Base-by-base conservation (phyloP, 169 alveolate genomes). In the Babesia caballi region DNA sequence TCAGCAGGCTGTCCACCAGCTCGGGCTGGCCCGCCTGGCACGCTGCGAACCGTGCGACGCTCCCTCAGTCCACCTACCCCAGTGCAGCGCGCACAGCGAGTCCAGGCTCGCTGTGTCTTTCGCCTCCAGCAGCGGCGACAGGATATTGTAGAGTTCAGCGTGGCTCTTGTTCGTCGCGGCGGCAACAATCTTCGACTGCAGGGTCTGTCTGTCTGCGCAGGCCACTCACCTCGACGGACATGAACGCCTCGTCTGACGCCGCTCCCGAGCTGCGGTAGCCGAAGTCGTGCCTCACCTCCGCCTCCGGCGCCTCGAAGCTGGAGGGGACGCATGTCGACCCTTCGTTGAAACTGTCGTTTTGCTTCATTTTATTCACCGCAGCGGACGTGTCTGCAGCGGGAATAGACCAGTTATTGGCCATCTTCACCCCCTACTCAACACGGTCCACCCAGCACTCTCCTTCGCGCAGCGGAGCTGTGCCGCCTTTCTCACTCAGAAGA, bases 11-110 rank as follows among this genome's bases (percentile, higher is more conserved):
- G 41, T 88, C 78, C 14, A 88, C 91, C 25, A 88, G 67, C 33
- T 83, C 91, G 6, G 66, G 72, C 21, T 71, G 66, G 4, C 94
- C 92, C 63, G 85, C 84, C 74, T 85, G 90, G 58, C 94, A 90
- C 25, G 94, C 82, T 71, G 82, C 19, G 23, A 7, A 2, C 11
- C 15, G 6, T 63, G 60, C 4, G 27, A 12, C 4, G 50, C 53
- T 0, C 17, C 5, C 0, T 8, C 0, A 15, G 17, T 23, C 9
- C 17, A 4, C 78, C 28, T 63, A 65, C 82, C 59, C 88, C 88
- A 81, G 51, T 81, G 88, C 40, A 81, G 68, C 23, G 84, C 88
- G 46, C 74, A 56, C 25, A 81, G 50, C 4, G 60, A 12, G 54
- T 81, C 88, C 74, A 69, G 40, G 9, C 30, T 66, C 32, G 41